A percentile compares a stretch with the other conserved stretches of the same genome.
These are phyloP conservation scores for Macroventuria anomochaeta DNA, from an alignment of 2,329 filamentous ascomycete genomes.

Conservation along the genomic window DNA sequence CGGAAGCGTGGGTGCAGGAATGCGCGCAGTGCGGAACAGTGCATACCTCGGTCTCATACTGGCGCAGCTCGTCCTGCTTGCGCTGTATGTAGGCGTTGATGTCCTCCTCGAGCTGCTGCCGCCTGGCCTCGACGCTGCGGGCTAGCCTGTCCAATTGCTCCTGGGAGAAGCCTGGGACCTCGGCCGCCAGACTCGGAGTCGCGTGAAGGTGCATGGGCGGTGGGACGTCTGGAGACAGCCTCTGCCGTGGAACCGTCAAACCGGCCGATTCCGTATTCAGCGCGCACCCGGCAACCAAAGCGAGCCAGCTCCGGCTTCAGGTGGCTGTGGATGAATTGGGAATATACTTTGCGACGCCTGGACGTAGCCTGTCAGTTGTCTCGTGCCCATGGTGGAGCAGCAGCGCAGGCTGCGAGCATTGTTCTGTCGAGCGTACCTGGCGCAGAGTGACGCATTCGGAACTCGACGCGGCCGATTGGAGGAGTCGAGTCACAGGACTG, in stretches of 20 bases:
- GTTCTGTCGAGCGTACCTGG: conserved; percentile 33
- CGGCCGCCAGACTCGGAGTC: conserved; percentile 38
- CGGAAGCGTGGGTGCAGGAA: conserved; percentile 11
- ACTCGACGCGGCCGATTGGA: conserved; percentile 26
- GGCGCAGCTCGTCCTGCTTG: conserved; percentile 44
- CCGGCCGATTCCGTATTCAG: conserved; percentile 31
- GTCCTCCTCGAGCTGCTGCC: conserved; percentile 46
- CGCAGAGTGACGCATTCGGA: conserved; percentile 42
- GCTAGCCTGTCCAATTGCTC: conserved; percentile 43
- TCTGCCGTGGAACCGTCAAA: neutral
- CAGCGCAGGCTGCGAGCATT: conserved; percentile 18
- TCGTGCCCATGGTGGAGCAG: conserved; percentile 56
- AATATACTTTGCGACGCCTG: conserved; percentile 16
- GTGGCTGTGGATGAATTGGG: conserved; percentile 1
- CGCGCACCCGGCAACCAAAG: conserved; percentile 13
- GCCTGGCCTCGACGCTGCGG: conserved; percentile 43
- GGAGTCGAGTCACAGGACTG: conserved; percentile 25
- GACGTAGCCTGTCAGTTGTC: conserved; percentile 26
- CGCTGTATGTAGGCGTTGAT: conserved; percentile 42
- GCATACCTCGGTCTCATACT: conserved; percentile 43
- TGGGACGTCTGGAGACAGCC: neutral
- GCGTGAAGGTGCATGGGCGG: conserved; percentile 42
- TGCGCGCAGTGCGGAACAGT: neutral
- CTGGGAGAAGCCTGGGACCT: conserved; percentile 40
- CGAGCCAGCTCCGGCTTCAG: no score